Evolutionary conservation across 345 rosid genomes (phyloP).

Genomic region (Populus simonii): DNA sequence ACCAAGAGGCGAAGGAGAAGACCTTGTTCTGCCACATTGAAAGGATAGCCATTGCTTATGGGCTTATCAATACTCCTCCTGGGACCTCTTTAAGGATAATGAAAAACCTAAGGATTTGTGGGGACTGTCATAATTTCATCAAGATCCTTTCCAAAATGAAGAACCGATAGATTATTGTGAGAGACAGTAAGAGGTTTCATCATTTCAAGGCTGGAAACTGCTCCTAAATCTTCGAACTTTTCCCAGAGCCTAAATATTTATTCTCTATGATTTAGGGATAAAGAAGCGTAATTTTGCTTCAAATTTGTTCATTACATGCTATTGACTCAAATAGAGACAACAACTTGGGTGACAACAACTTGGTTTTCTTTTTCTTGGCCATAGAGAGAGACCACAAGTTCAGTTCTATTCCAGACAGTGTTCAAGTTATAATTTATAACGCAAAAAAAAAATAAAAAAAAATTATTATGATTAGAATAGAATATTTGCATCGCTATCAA

Average conservation of each 20-base stretch:
- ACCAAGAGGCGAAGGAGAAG: background rate
- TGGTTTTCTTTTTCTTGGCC: background rate
- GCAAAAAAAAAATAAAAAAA: no score
- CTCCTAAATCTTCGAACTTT: background rate
- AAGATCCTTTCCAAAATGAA: background rate
- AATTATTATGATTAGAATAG: background rate
- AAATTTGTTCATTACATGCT: background rate
- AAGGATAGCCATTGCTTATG: background rate
- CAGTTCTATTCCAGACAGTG: background rate
- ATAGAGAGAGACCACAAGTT: background rate
- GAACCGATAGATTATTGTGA: background rate
- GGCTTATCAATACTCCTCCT: background rate
- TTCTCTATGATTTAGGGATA: background rate
- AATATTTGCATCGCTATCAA: background rate
- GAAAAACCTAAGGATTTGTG: background rate
- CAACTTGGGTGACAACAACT: background rate
- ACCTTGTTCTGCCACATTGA: background rate
- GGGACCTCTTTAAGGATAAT: background rate
- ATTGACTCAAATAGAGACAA: background rate
- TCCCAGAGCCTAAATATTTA: background rate
- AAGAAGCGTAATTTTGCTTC: background rate
- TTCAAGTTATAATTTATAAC: background rate
- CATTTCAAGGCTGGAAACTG: background rate
- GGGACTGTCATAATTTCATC: background rate
- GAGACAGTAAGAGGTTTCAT: background rate